These are phyloP conservation scores for Rauvolfia tetraphylla DNA, from an alignment of 257 asterid species.

Conservation along the genomic window DNA sequence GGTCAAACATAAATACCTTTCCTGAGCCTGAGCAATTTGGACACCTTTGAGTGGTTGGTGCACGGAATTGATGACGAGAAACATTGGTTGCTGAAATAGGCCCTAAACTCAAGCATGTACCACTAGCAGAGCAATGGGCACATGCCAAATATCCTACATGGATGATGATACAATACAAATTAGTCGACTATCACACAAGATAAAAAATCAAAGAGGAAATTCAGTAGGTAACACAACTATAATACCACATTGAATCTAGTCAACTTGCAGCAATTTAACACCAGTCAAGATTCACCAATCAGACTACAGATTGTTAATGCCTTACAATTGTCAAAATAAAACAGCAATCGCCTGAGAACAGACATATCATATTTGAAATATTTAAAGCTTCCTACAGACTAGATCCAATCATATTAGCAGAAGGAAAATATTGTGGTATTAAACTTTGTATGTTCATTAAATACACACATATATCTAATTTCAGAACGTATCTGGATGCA, in stretches of 20 bases:
- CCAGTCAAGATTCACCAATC: no score
- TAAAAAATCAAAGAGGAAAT: background rate
- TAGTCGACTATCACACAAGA: background rate
- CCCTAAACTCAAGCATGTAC: slow-evolving; percentile 64
- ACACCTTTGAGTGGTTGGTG: slow-evolving; percentile 70
- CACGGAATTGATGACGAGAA: slow-evolving; percentile 39
- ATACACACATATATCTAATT: background rate
- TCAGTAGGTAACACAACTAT: background rate
- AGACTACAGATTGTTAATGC: no score
- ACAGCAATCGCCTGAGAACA: background rate
- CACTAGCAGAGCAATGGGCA: slow-evolving; percentile 81
- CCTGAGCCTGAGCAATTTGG: slow-evolving; percentile 89
- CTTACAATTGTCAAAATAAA: background rate
- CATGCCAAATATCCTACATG: slow-evolving; percentile 82
- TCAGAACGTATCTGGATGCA: background rate
- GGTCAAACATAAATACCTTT: slow-evolving; percentile 48
- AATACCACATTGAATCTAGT: no score
- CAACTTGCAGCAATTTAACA: no score
- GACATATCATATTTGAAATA: background rate
- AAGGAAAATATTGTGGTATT: background rate
- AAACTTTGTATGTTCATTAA: background rate
- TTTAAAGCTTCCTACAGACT: background rate
- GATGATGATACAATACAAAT: slow-evolving; percentile 5
- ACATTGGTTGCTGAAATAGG: slow-evolving; percentile 46
- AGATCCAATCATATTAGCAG: background rate